phyloP scores from a whole-genome alignment of 306 rosid species.

The Lathyrus aphaca region DNA sequence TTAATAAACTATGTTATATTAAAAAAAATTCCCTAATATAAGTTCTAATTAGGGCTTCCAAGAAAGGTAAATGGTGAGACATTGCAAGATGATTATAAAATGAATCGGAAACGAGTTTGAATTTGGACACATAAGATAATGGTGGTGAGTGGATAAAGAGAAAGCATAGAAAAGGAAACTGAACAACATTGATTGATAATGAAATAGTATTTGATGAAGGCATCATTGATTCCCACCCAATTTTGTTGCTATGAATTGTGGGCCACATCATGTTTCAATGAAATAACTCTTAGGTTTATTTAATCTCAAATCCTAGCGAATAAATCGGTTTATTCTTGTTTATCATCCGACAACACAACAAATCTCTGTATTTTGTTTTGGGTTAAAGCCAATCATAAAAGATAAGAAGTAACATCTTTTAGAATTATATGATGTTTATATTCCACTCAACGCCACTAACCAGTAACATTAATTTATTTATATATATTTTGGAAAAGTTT shows the following conservation, averaged over 20 bases:
- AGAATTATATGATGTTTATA: conserved; percentile 32
- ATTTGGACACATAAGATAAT: conserved; percentile 9
- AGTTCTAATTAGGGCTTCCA: too few species aligned
- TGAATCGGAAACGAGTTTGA: conserved; percentile 29
- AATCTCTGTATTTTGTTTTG: conserved; percentile 33
- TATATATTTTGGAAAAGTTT: background rate
- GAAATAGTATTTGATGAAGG: background rate
- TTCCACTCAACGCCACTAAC: conserved; percentile 43
- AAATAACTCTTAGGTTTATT: background rate
- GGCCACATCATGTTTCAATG: conserved; percentile 5
- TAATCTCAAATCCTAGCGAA: conserved; percentile 33
- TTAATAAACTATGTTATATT: too few species aligned
- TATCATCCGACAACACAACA: conserved; percentile 25
- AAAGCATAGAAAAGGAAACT: conserved; percentile 13
- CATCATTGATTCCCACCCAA: conserved; percentile 1
- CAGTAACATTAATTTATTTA: background rate
- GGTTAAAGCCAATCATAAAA: conserved; percentile 36
- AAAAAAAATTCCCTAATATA: too few species aligned
- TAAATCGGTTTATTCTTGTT: conserved; percentile 38
- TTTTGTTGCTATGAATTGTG: background rate
- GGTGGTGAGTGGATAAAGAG: conserved; percentile 28
- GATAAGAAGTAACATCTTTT: conserved; percentile 37
- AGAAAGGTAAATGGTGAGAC: conserved; percentile 9
- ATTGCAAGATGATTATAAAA: conserved; percentile 12
- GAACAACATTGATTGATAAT: conserved; percentile 31